These are phyloP conservation scores for Anastatica hierochuntica DNA, from an alignment of 345 rosid species.

Conservation along the genomic window DNA sequence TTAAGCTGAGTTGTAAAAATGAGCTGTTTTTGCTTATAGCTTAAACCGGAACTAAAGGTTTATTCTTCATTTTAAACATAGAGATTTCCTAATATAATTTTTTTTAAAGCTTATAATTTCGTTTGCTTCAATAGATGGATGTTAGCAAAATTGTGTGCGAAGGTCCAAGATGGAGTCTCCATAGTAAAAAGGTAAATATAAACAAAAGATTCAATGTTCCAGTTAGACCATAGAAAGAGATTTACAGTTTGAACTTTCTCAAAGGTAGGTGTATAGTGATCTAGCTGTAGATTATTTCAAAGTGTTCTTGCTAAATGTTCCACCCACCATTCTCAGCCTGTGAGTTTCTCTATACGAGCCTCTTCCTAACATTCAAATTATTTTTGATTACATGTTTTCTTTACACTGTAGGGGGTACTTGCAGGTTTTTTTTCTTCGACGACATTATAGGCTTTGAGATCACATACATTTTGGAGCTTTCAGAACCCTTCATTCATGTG, in stretches of 20 bases:
- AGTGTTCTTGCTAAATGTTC: conserved; percentile 81
- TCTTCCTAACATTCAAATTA: background rate
- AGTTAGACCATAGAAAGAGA: background rate
- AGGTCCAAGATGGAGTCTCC: conserved; percentile 96
- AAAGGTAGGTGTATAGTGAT: conserved; percentile 76
- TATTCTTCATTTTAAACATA: too few species aligned
- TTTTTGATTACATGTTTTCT: conserved; percentile 3
- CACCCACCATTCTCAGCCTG: conserved; percentile 58
- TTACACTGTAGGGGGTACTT: conserved; percentile 10
- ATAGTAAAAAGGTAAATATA: conserved; percentile 60
- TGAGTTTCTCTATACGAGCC: conserved; percentile 7
- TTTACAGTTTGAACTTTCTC: background rate
- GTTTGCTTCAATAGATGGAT: conserved; percentile 35
- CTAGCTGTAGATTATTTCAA: conserved; percentile 82
- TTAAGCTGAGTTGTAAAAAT: too few species aligned
- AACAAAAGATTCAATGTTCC: background rate
- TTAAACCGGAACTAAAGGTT: too few species aligned
- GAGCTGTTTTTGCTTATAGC: too few species aligned
- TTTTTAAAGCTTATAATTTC: too few species aligned
- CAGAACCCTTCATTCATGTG: conserved; percentile 93
- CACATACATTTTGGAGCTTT: conserved; percentile 77
- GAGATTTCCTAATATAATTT: too few species aligned
- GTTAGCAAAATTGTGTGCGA: conserved; percentile 88
- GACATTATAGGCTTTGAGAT: conserved; percentile 89
- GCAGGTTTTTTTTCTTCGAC: conserved; percentile 92